Conservation (phyloP, 148 eudicot species). For the Rhododendron henanense region DNA sequence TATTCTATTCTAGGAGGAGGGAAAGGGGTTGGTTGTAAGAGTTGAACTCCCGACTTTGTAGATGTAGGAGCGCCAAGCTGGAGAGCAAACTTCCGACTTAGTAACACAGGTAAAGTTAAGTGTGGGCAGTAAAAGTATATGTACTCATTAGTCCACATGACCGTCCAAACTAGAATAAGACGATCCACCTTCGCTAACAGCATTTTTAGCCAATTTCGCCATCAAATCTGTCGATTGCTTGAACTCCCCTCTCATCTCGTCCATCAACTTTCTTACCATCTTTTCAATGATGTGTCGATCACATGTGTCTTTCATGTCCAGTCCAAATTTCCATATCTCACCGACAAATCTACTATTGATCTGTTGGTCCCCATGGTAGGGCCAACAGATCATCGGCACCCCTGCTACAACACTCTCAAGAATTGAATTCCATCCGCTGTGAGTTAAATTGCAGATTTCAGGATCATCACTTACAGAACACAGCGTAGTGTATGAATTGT, state of each 20-base stretch:
- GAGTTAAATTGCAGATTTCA: background rate
- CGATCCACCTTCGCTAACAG: background rate
- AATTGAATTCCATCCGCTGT: slow-evolving; percentile 1
- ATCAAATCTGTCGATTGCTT: background rate
- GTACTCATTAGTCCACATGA: background rate
- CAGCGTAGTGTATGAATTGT: too few species aligned
- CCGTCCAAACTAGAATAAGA: background rate
- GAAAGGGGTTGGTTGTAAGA: too few species aligned
- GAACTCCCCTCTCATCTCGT: background rate
- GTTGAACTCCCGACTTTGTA: too few species aligned
- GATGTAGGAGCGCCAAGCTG: too few species aligned
- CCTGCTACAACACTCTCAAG: background rate
- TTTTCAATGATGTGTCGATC: background rate
- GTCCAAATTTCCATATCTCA: background rate
- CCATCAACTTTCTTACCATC: slow-evolving; percentile 7
- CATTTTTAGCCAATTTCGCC: background rate
- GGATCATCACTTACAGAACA: too few species aligned
- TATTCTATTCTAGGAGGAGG: background rate
- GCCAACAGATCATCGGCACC: slow-evolving; percentile 11
- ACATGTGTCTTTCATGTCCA: background rate
- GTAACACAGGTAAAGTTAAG: background rate
- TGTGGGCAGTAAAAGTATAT: background rate
- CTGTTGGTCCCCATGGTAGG: background rate
- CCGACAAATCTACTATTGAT: background rate
- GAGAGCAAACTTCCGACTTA: too few species aligned